Conservation (phyloP, 2,329 filamentous ascomycete species). For the Pseudocercospora vitis region DNA sequence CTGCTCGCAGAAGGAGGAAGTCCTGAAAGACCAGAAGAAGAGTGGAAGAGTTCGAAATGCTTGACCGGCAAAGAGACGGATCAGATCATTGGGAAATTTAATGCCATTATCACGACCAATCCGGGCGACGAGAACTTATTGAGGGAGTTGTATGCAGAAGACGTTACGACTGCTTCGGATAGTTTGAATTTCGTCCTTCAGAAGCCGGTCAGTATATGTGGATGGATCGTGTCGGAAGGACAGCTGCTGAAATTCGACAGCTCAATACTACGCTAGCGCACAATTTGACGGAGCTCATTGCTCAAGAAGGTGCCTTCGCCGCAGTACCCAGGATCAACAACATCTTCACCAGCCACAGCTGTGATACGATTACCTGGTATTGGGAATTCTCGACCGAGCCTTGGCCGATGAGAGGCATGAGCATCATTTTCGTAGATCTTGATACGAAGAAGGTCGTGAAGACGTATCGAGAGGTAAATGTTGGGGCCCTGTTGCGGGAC, state of each 20-base stretch:
- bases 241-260: slow-evolving; percentile 6
- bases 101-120: slow-evolving; percentile 9
- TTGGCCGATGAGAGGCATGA: slow-evolving; percentile 23
- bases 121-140: slow-evolving; percentile 8
- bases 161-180: slow-evolving; percentile 15
- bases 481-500: slow-evolving; percentile 19
- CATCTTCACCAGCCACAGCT: slow-evolving; percentile 23
- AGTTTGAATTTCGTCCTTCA: slow-evolving; percentile 16
- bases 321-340: slow-evolving; percentile 16
- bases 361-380: slow-evolving; percentile 28
- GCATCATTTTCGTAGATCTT: slow-evolving; percentile 22
- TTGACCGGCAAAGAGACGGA: slow-evolving; percentile 12
- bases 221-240: not conserved
- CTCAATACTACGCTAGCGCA: slow-evolving; percentile 20
- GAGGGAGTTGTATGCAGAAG: slow-evolving; percentile 9
- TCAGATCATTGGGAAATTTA: slow-evolving; percentile 10
- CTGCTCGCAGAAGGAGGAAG: slow-evolving; percentile 10
- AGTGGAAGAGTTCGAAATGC: not conserved
- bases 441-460: slow-evolving; percentile 22
- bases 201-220: slow-evolving; percentile 12
- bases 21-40: too few relatives aligned
- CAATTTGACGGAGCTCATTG: slow-evolving; percentile 18
- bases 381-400: slow-evolving; percentile 24
- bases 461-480: slow-evolving; percentile 23
- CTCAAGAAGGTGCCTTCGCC: slow-evolving; percentile 21